phyloP scores from a whole-genome alignment of 495 filamentous ascomycete species.

The Lichenothelia convexa region DNA sequence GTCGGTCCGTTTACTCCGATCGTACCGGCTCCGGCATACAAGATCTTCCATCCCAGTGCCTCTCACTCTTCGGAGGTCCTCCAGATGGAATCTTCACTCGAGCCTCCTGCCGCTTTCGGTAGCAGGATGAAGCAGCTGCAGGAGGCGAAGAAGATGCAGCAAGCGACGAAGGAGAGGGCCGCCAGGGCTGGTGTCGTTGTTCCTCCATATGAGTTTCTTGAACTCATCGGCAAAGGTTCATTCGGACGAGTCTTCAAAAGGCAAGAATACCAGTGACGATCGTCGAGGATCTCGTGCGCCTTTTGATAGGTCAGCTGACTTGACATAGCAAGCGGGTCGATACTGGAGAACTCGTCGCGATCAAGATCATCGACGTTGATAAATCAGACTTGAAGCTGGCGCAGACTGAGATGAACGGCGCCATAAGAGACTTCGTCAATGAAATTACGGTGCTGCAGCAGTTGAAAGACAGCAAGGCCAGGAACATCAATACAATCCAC shows the following conservation, averaged over 20 bases:
- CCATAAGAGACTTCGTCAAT: slow-evolving; percentile 69
- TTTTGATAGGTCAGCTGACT: slow-evolving; percentile 1
- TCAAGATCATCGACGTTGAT: slow-evolving; percentile 95
- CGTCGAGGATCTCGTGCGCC: too few relatives aligned
- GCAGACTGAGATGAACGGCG: slow-evolving; percentile 56
- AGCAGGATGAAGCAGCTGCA: slow-evolving; percentile 62
- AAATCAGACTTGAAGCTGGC: slow-evolving; percentile 50
- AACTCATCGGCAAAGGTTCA: slow-evolving; percentile 88
- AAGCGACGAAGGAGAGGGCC: slow-evolving; percentile 16
- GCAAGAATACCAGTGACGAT: too few relatives aligned
- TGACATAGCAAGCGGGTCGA: slow-evolving; percentile 29
- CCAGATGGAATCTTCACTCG: background rate
- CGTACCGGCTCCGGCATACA: background rate
- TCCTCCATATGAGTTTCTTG: slow-evolving; percentile 57
- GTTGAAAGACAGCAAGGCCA: slow-evolving; percentile 63
- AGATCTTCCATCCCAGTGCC: background rate
- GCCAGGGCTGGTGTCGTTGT: slow-evolving; percentile 16
- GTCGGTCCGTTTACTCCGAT: too few relatives aligned
- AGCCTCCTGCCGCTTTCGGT: background rate
- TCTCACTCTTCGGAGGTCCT: background rate
- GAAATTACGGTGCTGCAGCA: slow-evolving; percentile 76
- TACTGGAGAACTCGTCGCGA: slow-evolving; percentile 54
- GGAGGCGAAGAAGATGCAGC: slow-evolving; percentile 88
- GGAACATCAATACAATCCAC: slow-evolving; percentile 80
- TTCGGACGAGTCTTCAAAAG: slow-evolving; percentile 91